Evolutionary conservation across 768 basidiomycete species (phyloP).

Genomic region (Boletus eberwhitei): DNA sequence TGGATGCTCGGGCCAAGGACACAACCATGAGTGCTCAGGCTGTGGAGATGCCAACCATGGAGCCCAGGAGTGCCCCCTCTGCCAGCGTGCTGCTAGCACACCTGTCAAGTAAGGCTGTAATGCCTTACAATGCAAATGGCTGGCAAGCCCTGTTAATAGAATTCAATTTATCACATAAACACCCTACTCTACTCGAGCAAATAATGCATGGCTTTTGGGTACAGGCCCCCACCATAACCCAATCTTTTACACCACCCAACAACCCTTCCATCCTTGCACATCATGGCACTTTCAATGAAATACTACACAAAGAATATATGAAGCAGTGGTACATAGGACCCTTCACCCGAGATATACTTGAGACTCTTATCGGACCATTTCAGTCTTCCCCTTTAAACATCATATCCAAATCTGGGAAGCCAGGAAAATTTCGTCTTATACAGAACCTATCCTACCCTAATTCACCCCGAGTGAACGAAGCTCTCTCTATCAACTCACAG

Average conservation of each 20-base stretch:
- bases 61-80: not conserved
- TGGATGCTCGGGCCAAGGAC: not conserved
- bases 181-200: not conserved
- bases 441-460: too few species aligned
- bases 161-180: not conserved
- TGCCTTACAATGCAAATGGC: not conserved
- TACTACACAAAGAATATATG: not conserved
- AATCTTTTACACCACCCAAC: not conserved
- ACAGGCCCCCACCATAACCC: too few species aligned
- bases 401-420: too few species aligned
- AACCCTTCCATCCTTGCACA: too few species aligned
- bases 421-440: too few species aligned
- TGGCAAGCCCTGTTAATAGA: not conserved
- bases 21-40: too few species aligned
- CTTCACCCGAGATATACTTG: not conserved
- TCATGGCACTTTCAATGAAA: not conserved
- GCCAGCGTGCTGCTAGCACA: not conserved
- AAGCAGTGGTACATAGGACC: not conserved
- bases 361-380: not conserved
- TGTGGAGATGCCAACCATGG: not conserved
- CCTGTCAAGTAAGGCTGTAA: not conserved
- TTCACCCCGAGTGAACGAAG: too few species aligned
- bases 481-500: too few species aligned
- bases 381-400: not conserved
- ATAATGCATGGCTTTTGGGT: too few species aligned